Evolutionary conservation across 306 rosid genomes (phyloP), one percentile per base, ranked within the genome.

Genomic region (Ziziphus jujuba): DNA sequence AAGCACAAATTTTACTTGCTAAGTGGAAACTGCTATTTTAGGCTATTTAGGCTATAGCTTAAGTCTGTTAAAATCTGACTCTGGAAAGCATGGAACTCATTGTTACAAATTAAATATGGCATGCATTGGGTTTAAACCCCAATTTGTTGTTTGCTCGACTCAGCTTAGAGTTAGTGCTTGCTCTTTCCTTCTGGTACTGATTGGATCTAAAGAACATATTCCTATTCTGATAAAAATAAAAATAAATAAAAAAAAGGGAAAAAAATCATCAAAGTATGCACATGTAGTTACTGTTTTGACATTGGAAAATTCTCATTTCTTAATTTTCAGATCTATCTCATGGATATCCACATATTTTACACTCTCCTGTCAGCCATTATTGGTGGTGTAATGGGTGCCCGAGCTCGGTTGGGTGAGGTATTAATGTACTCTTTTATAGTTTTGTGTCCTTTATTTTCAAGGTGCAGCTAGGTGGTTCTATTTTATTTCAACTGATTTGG

Each of bases 351-450:
- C 77, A 93, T 90, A 71, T 93, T 91, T 91, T 90, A 93, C 84
- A 93, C 99, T 13, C 40, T 93, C 69, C 72, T 93, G 84, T 93
- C 99, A 19, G 96, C 99, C 55, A 59, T 93, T 70, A 72, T 93
- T 66, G 99, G 99, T 70, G 99, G 99, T 75, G 87, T 93, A 66
- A 88, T 50, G 79, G 99, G 99, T 80, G 99, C 99, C 33, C 83
- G 96, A 40, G 87, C 85, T 58, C 99, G 99, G 28, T 81, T 93
- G 35, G 99, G 99, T 51, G 99, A 93, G 99, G 99, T 93, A 88
- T 72, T 45, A 20, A 40, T 11, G 24, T 66, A 12, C 20, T 72
- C 61, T 58, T 15, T 10, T 64, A 33, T 65, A 15, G 57, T 17
- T 65, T 58, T 20, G 6, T 51, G 28, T 61, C 23, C 59, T 49